Percentiles rank a stretch among this genome's conserved stretches.
Conservation (phyloP, 129 eudicot species). For the Deinandra increscens region DNA sequence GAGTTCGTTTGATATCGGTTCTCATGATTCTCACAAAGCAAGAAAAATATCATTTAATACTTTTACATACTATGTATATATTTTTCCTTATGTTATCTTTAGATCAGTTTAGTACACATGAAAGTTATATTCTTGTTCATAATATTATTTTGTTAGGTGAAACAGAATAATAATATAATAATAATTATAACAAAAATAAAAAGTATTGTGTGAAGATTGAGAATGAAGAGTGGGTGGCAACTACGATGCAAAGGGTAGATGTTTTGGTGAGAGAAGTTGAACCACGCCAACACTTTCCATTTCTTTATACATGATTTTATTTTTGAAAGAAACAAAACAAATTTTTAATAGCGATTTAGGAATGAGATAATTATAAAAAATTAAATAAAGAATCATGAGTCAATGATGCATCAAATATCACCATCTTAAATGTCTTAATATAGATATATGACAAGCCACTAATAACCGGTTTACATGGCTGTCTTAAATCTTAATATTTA, state of each 20-base stretch:
- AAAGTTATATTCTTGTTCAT: background rate
- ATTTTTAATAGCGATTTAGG: background rate
- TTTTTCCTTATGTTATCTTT: background rate
- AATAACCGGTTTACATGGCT: constrained; percentile 4
- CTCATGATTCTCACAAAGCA: too few species aligned
- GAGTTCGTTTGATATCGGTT: too few species aligned
- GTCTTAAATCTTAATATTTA: background rate
- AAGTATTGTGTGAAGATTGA: background rate
- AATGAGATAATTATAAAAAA: background rate
- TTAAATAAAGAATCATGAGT: background rate
- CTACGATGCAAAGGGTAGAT: constrained; percentile 19
- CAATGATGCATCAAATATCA: constrained; percentile 13
- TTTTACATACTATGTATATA: too few species aligned
- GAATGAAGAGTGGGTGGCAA: constrained; percentile 40
- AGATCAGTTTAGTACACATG: background rate
- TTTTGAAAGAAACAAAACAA: too few species aligned
- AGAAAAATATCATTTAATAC: too few species aligned
- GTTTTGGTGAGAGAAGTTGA: constrained; percentile 43
- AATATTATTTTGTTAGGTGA: constrained; percentile 13
- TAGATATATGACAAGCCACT: background rate
- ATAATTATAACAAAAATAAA: background rate
- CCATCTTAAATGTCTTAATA: background rate
- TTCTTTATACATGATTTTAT: constrained; percentile 9
- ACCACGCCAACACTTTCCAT: constrained; percentile 30
- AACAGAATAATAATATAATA: background rate